Conservation (phyloP, 495 filamentous ascomycete genomes). For the Monascus purpureus region DNA sequence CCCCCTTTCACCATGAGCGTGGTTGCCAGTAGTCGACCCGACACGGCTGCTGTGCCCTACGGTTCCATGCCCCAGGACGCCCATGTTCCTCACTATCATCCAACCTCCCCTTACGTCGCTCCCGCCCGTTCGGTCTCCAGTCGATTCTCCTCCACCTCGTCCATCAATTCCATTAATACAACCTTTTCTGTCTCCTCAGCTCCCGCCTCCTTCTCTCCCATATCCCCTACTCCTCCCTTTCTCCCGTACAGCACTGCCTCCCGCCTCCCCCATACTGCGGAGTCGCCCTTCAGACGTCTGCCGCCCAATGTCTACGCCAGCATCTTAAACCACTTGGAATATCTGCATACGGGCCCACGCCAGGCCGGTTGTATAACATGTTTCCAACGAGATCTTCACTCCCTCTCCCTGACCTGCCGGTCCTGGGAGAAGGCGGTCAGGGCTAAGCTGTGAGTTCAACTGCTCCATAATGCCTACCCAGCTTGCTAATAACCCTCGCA, state of each 20-base stretch:
- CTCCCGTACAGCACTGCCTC: constrained; percentile 24
- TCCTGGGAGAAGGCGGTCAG: constrained; percentile 55
- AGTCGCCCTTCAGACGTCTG: constrained; percentile 33
- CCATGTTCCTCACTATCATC: constrained; percentile 8
- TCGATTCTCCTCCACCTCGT: constrained; percentile 27
- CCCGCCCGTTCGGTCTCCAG: constrained; percentile 19
- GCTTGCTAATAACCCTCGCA: too few relatives aligned
- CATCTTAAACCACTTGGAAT: constrained; percentile 37
- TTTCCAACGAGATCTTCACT: constrained; percentile 61
- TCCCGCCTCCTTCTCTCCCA: constrained; percentile 25
- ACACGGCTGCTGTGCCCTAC: constrained; percentile 20
- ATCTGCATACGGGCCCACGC: constrained; percentile 28
- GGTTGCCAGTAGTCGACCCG: constrained; percentile 27
- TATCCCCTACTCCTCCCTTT: constrained; percentile 21
- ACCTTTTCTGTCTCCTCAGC: constrained; percentile 26
- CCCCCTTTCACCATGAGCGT: constrained; percentile 23
- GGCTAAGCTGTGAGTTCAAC: constrained; percentile 48
- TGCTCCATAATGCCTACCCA: too few relatives aligned
- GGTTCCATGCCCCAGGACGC: constrained; percentile 10
- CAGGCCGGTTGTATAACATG: constrained; percentile 53
- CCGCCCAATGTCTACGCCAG: constrained; percentile 44
- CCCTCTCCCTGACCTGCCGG: constrained; percentile 50
- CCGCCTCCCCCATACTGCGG: constrained; percentile 18
- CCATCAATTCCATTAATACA: constrained; percentile 28
- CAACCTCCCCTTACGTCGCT: constrained; percentile 14